Percentiles rank a stretch among this genome's conserved stretches.
These are phyloP conservation scores for Auriscalpium orientale DNA, from an alignment of 768 basidiomycete species.

Conservation along the genomic window DNA sequence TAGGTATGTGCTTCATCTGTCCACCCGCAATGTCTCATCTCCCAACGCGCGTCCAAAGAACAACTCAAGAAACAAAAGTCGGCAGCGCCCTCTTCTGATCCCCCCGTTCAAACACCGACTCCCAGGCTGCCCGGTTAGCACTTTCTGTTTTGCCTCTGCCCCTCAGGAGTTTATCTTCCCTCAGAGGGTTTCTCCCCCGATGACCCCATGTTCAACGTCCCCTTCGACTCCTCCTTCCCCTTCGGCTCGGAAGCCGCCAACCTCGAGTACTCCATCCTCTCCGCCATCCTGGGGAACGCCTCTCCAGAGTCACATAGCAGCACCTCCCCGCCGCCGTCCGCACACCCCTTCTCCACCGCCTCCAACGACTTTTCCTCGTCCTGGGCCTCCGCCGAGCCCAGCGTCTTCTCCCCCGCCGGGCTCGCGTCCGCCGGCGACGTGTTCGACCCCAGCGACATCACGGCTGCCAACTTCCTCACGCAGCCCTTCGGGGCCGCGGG, in stretches of 20 bases:
- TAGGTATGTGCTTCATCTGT: conserved; percentile 42
- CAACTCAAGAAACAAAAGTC: conserved; percentile 10
- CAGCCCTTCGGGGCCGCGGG: not conserved
- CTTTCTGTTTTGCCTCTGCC: not conserved
- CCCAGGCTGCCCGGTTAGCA: conserved; percentile 5
- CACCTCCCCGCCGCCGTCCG: conserved; percentile 8
- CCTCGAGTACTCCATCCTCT: conserved; percentile 91
- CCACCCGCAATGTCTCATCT: conserved; percentile 7
- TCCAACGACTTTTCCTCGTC: conserved; percentile 5
- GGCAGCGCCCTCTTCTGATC: not conserved
- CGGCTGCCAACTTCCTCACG: conserved; percentile 7
- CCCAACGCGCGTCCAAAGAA: conserved; percentile 1
- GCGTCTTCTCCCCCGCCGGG: conserved; percentile 6
- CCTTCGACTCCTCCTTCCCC: conserved; percentile 50
- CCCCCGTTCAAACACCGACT: not conserved
- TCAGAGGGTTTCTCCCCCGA: conserved; percentile 32
- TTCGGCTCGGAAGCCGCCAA: conserved; percentile 91
- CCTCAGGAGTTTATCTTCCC: not conserved
- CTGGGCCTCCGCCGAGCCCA: conserved; percentile 8
- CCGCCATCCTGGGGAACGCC: conserved; percentile 67
- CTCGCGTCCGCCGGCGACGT: not conserved
- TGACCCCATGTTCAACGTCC: conserved; percentile 53
- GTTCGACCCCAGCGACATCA: not conserved
- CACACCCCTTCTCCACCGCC: not conserved
- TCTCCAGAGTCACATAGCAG: conserved; percentile 19